Conservation (phyloP, 768 basidiomycete genomes). For the Galerina marginata region DNA sequence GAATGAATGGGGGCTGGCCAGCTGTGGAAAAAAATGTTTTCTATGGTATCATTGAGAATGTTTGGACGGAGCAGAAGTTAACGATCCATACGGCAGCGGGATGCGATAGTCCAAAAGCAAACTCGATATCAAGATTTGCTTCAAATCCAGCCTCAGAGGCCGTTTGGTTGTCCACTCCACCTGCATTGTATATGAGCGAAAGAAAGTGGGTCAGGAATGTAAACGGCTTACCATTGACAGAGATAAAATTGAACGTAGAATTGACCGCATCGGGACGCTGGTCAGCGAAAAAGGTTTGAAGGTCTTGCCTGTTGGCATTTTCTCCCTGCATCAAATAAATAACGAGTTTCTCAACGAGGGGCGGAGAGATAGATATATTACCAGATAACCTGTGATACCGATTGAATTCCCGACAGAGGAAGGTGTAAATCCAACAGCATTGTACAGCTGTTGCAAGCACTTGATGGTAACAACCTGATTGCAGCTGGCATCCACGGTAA, state of each 20-base stretch:
- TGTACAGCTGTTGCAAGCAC: constrained; percentile 61
- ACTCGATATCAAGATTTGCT: constrained; percentile 69
- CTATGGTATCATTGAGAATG: constrained; percentile 18
- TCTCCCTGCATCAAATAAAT: constrained; percentile 33
- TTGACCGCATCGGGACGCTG: constrained; percentile 52
- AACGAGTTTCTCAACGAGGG: constrained; percentile 59
- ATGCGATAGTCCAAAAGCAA: constrained; percentile 62
- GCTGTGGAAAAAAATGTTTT: constrained; percentile 64
- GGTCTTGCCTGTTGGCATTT: constrained; percentile 55
- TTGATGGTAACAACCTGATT: constrained; percentile 52
- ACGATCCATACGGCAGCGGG: constrained; percentile 52
- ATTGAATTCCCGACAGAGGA: constrained; percentile 50
- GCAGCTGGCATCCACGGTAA: constrained; percentile 53
- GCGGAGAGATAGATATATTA: constrained; percentile 31
- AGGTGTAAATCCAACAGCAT: constrained; percentile 51
- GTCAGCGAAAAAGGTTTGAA: constrained; percentile 52
- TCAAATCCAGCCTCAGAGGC: constrained; percentile 57
- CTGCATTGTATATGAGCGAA: too few relatives aligned
- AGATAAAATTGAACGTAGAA: constrained; percentile 57
- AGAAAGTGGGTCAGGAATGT: too few relatives aligned
- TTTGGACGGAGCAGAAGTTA: neutral
- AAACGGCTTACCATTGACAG: constrained; percentile 44
- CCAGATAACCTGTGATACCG: constrained; percentile 58
- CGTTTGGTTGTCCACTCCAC: constrained; percentile 63
- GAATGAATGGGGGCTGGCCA: constrained; percentile 63